Conservation (phyloP, 192 early-diverging fungal genomes). For the Gigaspora rosea region DNA sequence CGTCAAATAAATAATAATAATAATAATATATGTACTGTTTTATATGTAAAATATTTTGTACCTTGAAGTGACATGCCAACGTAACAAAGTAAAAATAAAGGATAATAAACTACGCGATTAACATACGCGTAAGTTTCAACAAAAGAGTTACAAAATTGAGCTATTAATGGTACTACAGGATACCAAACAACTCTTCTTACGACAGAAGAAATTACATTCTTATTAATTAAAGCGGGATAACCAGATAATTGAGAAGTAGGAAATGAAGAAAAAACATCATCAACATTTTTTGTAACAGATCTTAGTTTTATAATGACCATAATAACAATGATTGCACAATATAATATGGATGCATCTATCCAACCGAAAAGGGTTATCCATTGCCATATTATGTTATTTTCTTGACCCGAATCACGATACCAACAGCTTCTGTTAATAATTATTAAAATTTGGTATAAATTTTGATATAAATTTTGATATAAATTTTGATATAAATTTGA, state of each 20-base stretch:
- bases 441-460: background rate
- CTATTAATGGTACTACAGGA: too few relatives aligned
- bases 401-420: background rate
- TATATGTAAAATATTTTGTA: background rate
- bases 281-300: too few relatives aligned
- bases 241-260: background rate
- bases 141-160: too few relatives aligned
- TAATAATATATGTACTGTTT: background rate
- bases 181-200: too few relatives aligned
- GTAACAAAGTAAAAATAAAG: too few relatives aligned
- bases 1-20: too few relatives aligned
- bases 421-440: background rate
- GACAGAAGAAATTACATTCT: background rate
- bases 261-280: too few relatives aligned
- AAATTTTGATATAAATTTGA: too few relatives aligned
- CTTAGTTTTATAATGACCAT: background rate
- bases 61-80: background rate
- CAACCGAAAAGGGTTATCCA: conserved; percentile 9
- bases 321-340: conserved; percentile 6
- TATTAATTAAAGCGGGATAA: background rate
- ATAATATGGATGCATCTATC: background rate
- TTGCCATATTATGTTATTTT: background rate
- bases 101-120: too few relatives aligned
- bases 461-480: too few relatives aligned
- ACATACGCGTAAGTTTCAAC: too few relatives aligned